phyloP scores from a whole-genome alignment of 1,284 basidiomycete genomes.

The Puccinia hordei region DNA sequence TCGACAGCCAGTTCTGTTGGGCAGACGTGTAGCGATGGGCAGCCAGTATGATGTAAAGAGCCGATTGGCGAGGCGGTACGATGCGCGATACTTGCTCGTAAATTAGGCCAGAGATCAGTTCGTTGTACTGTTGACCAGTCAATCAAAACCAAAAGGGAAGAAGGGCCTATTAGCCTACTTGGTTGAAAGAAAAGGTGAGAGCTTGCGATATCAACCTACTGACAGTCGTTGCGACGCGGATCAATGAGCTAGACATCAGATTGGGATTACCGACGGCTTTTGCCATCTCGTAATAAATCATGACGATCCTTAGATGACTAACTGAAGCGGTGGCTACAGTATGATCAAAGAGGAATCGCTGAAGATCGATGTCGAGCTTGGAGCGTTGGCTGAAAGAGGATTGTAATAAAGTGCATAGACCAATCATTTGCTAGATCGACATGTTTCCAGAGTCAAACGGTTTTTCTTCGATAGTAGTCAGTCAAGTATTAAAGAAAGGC shows the following conservation, averaged over 20 bases:
- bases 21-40: constrained; percentile 24
- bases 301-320: constrained; percentile 14
- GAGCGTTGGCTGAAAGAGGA: constrained; percentile 31
- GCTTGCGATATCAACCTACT: neutral
- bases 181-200: neutral
- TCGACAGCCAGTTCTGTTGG: constrained; percentile 26
- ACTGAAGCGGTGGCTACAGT: neutral
- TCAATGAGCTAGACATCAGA: constrained; percentile 18
- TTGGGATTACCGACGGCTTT: constrained; percentile 29
- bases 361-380: constrained; percentile 25
- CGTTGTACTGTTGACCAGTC: constrained; percentile 26
- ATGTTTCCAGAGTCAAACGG: neutral
- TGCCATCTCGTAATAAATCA: constrained; percentile 44
- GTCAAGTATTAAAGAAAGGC: constrained; percentile 15
- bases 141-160: neutral
- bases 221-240: constrained; percentile 30
- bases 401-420: constrained; percentile 38
- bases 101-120: constrained; percentile 34
- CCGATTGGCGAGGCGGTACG: constrained; percentile 3
- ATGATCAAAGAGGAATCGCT: constrained; percentile 24
- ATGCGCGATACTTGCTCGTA: constrained; percentile 35
- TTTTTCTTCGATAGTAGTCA: neutral
- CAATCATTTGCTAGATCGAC: constrained; percentile 39
- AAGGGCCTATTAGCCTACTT: neutral
- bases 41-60: constrained; percentile 23